phyloP scores from a whole-genome alignment of 345 rosid genomes.

The Sisymbrium irio region DNA sequence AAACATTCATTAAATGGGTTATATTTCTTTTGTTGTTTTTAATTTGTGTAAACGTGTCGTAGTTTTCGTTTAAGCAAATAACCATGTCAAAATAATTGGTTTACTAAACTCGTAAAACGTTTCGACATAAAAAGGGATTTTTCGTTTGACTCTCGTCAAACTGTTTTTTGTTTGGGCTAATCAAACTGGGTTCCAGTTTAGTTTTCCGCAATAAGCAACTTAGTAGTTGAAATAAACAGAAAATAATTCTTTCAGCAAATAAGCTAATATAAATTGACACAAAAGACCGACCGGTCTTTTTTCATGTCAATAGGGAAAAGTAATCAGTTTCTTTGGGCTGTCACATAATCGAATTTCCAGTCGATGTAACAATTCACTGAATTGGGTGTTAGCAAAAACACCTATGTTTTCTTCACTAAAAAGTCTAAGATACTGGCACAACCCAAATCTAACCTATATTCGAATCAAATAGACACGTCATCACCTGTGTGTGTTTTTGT shows the following conservation, averaged over 20 bases:
- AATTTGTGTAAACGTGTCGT: not conserved
- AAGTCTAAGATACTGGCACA: constrained; percentile 17
- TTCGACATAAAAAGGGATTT: not conserved
- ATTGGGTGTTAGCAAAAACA: constrained; percentile 8
- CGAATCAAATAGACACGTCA: constrained; percentile 28
- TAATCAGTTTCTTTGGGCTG: not conserved
- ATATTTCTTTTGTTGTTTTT: not conserved
- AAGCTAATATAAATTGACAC: too few species aligned
- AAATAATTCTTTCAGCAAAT: not conserved
- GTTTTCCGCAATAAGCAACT: not conserved
- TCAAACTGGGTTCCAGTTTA: not conserved
- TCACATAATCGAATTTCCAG: not conserved
- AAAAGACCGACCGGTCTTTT: not conserved
- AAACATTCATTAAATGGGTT: not conserved
- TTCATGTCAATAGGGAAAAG: not conserved
- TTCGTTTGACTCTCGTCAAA: not conserved
- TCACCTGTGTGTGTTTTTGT: not conserved
- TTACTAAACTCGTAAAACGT: not conserved
- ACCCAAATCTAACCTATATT: constrained; percentile 31
- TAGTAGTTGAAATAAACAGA: not conserved
- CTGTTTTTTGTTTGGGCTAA: not conserved
- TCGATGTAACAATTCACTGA: constrained; percentile 30
- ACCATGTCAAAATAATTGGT: not conserved
- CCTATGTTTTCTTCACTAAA: not conserved
- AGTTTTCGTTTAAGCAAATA: not conserved